Conservation (phyloP, 129 eudicot species). For the Flaveria brownii region DNA sequence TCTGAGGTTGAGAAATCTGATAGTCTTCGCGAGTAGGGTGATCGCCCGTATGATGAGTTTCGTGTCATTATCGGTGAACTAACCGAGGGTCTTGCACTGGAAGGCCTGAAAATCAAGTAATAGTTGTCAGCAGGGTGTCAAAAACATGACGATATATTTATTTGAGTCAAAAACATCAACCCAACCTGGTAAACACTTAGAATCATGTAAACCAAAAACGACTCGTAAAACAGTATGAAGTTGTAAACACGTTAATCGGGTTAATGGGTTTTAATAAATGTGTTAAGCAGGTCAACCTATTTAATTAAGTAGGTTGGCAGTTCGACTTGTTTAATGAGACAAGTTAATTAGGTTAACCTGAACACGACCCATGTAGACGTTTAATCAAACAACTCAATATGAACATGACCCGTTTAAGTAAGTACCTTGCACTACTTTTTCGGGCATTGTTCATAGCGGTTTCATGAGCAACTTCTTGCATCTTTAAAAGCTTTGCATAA, state of each 20-base stretch:
- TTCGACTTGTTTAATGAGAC: background rate
- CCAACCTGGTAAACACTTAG: too few species aligned
- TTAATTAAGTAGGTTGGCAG: too few species aligned
- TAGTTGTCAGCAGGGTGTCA: background rate
- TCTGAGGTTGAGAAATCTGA: conserved; percentile 98
- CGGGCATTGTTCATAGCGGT: conserved; percentile 77
- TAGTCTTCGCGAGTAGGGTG: conserved; percentile 85
- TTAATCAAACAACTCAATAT: background rate
- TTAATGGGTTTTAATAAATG: background rate
- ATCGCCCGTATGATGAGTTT: conserved; percentile 92
- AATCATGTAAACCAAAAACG: too few species aligned
- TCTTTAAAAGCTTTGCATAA: conserved; percentile 81
- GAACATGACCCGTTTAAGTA: background rate
- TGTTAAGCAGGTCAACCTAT: background rate
- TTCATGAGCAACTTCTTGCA: conserved; percentile 97
- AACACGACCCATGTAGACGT: too few species aligned
- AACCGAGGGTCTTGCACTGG: conserved; percentile 92
- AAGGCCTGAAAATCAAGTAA: conserved; percentile 66
- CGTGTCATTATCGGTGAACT: conserved; percentile 95
- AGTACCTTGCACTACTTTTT: conserved; percentile 93
- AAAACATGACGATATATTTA: too few species aligned
- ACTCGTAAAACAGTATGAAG: background rate
- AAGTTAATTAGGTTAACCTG: too few species aligned
- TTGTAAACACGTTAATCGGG: background rate
- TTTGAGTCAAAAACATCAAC: too few species aligned